Conservation (phyloP, 306 rosid genomes). For the Begonia fuchsioides region DNA sequence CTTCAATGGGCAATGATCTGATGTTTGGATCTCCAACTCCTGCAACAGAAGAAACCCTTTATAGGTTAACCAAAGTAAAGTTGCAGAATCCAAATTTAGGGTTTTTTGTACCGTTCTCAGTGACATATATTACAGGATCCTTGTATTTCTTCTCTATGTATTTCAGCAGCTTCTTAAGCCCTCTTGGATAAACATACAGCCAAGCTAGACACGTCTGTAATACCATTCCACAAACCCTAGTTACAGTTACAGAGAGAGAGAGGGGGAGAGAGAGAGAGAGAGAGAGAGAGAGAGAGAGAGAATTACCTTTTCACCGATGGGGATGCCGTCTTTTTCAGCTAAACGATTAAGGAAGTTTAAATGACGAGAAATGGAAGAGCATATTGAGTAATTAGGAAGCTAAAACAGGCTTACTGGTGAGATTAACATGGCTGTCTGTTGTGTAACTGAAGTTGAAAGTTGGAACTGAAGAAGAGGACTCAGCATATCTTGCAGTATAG, state of each 20-base stretch:
- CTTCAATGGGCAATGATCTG: conserved; percentile 8
- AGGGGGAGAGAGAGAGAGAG: neutral
- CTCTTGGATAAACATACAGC: conserved; percentile 10
- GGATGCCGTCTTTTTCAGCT: conserved; percentile 21
- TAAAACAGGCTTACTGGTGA: neutral
- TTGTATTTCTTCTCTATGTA: conserved; percentile 4
- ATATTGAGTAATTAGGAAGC: neutral
- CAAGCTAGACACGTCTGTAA: conserved; percentile 10
- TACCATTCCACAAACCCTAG: too few species aligned
- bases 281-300: neutral
- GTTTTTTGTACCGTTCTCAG: conserved; percentile 7
- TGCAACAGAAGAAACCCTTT: conserved; percentile 1
- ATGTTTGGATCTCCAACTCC: conserved; percentile 9
- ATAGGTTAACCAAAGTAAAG: too few species aligned
- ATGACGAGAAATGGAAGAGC: neutral
- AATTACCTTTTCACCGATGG: conserved; percentile 22
- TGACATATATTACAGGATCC: conserved; percentile 3
- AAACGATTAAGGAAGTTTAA: neutral
- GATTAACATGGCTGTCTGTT: neutral
- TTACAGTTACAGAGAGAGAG: conserved; percentile 1
- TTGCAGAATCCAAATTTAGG: neutral
- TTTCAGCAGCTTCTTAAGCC: neutral
- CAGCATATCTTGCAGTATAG: conserved; percentile 16
- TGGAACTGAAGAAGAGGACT: neutral
- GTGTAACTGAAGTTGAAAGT: neutral